Base-by-base conservation (phyloP, 768 basidiomycete genomes). In the Clitopilus passeckerianus region DNA sequence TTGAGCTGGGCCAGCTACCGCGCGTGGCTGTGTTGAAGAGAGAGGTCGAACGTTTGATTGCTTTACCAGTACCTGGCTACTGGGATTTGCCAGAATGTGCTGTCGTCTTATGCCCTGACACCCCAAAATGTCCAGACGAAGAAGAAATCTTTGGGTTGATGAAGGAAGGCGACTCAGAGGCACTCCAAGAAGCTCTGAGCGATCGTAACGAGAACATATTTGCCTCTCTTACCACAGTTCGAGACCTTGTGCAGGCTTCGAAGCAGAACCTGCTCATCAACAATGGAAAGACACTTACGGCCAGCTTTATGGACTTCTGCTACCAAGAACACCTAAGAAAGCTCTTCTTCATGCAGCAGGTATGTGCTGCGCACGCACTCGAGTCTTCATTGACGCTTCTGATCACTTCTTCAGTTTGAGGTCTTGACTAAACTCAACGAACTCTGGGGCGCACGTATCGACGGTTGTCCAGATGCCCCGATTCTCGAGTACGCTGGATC, bases 281-380 rank as follows among this genome's bases (percentile, higher is more conserved):
- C 61, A 70, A 75, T 24, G 80, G 77, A 6, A 73, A 74, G 54
- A 60, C 67, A 12, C 62, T 82, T 1, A 70, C 74, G 1, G 69
- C 75, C 0, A 68, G 72, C 30, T 80, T 80, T 61, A 75, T 81
- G 77, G 80, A 82, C 61, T 65, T 83, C 16, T 82, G 80, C 63
- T 68, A 68, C 23, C 68, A 79, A 50, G 70, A 72, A 2, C 71
- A 75, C 24, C 64, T 83, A 34, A 72, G 80, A n/a, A 82, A 81
- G 62, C 66, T 83, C 2, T 80, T 83, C 62, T 81, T 78, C 62
- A 80, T 82, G 76, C 79, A 80, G 64, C 79, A 82, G 73, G 81
- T 80, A 56, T 14, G 71, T 67, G 9, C 8, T 16, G 20, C 14
- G 46, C 10, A 43, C 20, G 20, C 33, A n/a, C n/a, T n/a, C n/a